Evolutionary conservation across 1,284 basidiomycete genomes (phyloP).

Genomic region (Coniophora puteana): DNA sequence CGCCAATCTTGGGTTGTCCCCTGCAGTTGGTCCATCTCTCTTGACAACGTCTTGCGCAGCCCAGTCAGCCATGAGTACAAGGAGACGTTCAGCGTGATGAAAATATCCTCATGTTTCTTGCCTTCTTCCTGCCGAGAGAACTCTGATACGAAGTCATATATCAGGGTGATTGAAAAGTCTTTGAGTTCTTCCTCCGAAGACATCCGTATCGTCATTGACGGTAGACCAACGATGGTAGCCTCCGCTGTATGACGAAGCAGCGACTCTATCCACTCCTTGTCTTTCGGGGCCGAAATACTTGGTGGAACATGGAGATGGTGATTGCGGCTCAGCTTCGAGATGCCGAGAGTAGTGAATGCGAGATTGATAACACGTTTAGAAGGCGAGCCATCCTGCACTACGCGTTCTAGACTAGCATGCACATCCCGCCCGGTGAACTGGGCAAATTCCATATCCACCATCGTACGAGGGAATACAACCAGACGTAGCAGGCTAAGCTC

Average conservation of each 20-base stretch:
- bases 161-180: conserved; percentile 38
- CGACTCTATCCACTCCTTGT: conserved; percentile 49
- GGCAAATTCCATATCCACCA: conserved; percentile 70
- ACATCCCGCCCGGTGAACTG: conserved; percentile 65
- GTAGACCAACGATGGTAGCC: conserved; percentile 72
- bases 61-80: conserved; percentile 78
- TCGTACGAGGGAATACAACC: conserved; percentile 72
- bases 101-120: conserved; percentile 66
- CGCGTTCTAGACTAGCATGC: conserved; percentile 62
- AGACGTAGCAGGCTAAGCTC: conserved; percentile 57
- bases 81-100: conserved; percentile 76
- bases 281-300: conserved; percentile 36
- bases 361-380: conserved; percentile 61
- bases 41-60: conserved; percentile 65
- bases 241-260: conserved; percentile 57
- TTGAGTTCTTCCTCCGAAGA: conserved; percentile 53
- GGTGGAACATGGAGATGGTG: conserved; percentile 42
- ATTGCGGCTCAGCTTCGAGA: conserved; percentile 64
- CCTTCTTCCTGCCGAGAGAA: conserved; percentile 53
- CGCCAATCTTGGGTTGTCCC: conserved; percentile 20
- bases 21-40: conserved; percentile 72
- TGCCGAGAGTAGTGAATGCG: conserved; percentile 69
- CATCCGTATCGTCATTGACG: conserved; percentile 79
- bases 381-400: conserved; percentile 46
- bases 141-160: conserved; percentile 71